Percentiles rank a stretch among this genome's conserved stretches.
Conservation (phyloP, 108 stramenopile genomes). For the Pseudonitzschia multiseries region DNA sequence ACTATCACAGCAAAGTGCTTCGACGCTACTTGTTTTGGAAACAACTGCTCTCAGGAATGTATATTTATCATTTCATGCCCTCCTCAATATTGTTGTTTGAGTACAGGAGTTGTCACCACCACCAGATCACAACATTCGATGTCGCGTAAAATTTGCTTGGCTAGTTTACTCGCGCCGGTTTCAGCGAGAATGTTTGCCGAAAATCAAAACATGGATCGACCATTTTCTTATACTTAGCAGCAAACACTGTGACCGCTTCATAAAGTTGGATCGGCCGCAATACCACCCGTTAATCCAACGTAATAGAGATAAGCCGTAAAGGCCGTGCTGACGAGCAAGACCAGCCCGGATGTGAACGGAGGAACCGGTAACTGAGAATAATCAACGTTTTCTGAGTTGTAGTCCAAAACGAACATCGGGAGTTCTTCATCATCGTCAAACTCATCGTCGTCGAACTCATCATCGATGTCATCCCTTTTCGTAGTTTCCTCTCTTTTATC, state of each 20-base stretch:
- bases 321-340: conserved; percentile 8
- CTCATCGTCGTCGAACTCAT: background rate
- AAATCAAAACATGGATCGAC: background rate
- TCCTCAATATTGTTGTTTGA: too few relatives aligned
- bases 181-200: too few relatives aligned
- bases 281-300: conserved; percentile 4
- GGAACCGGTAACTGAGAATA: conserved; percentile 3
- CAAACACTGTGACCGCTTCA: background rate
- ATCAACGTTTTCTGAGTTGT: conserved; percentile 9
- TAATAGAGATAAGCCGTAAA: conserved; percentile 9
- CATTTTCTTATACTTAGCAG: background rate
- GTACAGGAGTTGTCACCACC: too few relatives aligned
- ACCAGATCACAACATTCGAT: too few relatives aligned
- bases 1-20: too few relatives aligned
- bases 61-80: too few relatives aligned
- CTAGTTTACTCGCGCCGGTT: too few relatives aligned
- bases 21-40: too few relatives aligned
- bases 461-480: background rate
- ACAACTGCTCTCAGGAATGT: too few relatives aligned
- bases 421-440: conserved; percentile 1
- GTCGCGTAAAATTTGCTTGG: too few relatives aligned
- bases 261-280: background rate
- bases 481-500: background rate
- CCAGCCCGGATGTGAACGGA: background rate
- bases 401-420: conserved; percentile 7